Evolutionary conservation across 306 rosid genomes (phyloP), one percentile per base, ranked within the genome.

Genomic region (Vachellia pachyceras): DNA sequence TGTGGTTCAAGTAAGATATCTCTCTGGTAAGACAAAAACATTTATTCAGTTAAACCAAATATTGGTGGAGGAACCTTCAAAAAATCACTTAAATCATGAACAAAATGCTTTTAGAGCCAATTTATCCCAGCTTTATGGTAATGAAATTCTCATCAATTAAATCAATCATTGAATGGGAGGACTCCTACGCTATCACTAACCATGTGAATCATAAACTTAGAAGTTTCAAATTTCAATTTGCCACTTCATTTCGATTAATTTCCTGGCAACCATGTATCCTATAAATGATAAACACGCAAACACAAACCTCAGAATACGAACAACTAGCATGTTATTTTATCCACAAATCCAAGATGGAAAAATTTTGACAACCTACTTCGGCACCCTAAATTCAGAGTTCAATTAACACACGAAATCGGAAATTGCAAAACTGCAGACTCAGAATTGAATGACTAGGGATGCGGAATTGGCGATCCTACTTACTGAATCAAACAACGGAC

Each of bases 281-380:
- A 75, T 42, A 41, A 75, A 72, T 33, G 76, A 47, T 7, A 44
- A 22, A 7, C 3, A 65, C 6, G 46, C 10, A 41, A 11, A 54
- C 64, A 22, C 64, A 57, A 57, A 11, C 54, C 29, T 39, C 6
- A 39, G 40, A 75, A 50, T 3, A 73, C n/a, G 40, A 68, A 68
- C 72, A n/a, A 8, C 35, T 3, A 67, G 18, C 3, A 67, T 4
- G 41, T 37, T n/a, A 17, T 66, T 17, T 36, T 7, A 36, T 2
- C 71, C 9, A 55, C 17, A 74, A 14, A 54, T 55, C 36, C 25
- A 39, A 40, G 11, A 20, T 6, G 73, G 6, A 37, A 54, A 55
- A 36, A 6, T 54, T 77, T 72, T 50, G 37, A 64, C 20, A 15
- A 69, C 58, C 58, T 61, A 77, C 54, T 82, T 82, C 45, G 67